These are phyloP conservation scores for Podospora fimiseda DNA, from an alignment of 495 filamentous ascomycete genomes.

Conservation along the genomic window DNA sequence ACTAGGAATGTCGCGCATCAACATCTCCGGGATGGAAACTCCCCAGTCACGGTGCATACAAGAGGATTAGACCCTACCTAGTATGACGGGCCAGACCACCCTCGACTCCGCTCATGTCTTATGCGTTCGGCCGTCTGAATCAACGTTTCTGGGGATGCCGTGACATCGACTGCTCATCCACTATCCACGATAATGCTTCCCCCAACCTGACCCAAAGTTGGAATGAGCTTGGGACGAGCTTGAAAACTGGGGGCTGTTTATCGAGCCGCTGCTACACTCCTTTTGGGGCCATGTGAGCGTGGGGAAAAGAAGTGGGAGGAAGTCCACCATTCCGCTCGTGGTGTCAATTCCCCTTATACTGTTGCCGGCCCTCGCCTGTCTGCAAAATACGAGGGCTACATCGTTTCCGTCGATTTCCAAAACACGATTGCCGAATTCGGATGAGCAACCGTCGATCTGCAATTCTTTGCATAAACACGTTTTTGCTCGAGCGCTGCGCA, in stretches of 20 bases:
- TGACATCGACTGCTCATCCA: neutral
- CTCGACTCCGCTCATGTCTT: neutral
- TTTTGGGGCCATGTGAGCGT: no score
- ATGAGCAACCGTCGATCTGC: neutral
- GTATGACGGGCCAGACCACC: neutral
- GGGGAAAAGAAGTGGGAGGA: neutral
- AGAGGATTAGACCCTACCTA: neutral
- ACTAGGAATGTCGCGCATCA: neutral
- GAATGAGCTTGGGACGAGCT: neutral
- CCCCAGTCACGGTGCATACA: neutral
- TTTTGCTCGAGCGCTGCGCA: no score
- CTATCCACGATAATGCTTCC: neutral
- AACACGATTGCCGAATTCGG: neutral
- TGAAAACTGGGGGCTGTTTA: neutral
- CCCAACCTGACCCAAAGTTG: neutral
- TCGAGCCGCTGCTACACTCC: no score
- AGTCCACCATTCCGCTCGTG: neutral
- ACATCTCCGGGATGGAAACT: neutral
- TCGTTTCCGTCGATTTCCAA: neutral
- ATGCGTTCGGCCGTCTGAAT: neutral
- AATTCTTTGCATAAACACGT: no score
- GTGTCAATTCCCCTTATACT: no score
- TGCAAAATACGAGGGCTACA: neutral
- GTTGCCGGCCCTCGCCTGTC: neutral
- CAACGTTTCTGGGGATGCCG: neutral